Evolutionary conservation across 768 basidiomycete species (phyloP), one percentile per base, ranked within the genome.

Genomic region (Termitomyces sp.): DNA sequence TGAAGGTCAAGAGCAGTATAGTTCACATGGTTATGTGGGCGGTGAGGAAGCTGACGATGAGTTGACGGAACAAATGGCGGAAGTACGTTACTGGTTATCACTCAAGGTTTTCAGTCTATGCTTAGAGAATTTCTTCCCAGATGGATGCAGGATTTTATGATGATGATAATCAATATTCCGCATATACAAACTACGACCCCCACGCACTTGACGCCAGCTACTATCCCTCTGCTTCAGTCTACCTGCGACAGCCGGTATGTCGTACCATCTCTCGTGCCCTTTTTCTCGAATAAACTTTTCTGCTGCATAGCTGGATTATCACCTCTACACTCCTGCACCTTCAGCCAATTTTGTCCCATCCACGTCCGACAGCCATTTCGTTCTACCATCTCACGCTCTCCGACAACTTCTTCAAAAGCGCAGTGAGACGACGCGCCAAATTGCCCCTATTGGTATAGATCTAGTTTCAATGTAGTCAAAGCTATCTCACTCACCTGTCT

Each of bases 261-360:
- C 27, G n/a, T 2, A n/a, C 16, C 35, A n/a, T 54, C 52, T 44
- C 41, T 35, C 52, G 12, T 27, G 57, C 23, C 54, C n/a, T 23
- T 37, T n/a, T 52, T 45, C 49, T 40, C 11, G 50, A 52, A 40
- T 44, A 16, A 51, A 21, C 9, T 53, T 40, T 32, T 52, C 53
- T 41, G 42, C 42, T 66, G 53, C 52, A 43, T 65, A 96, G 92
- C 80, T 98, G 45, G 85, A 97, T 66, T 94, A 99, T 66, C 93
- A 98, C 62, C 79, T 98, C 30, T 99, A 99, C 74, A 87, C 90
- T 3, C 81, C 82, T 2, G 80, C 81, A 63, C 75, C 88, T 65
- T 76, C 88, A 43, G 72, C 81, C 60, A 65, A 77, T 55, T 75
- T 88, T 67, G 65, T 79, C 63, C 67, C 79, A 17, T 76, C 79